phyloP scores from a whole-genome alignment of 2,329 filamentous ascomycete species.

The Phaeosphaeriaceae sp. region DNA sequence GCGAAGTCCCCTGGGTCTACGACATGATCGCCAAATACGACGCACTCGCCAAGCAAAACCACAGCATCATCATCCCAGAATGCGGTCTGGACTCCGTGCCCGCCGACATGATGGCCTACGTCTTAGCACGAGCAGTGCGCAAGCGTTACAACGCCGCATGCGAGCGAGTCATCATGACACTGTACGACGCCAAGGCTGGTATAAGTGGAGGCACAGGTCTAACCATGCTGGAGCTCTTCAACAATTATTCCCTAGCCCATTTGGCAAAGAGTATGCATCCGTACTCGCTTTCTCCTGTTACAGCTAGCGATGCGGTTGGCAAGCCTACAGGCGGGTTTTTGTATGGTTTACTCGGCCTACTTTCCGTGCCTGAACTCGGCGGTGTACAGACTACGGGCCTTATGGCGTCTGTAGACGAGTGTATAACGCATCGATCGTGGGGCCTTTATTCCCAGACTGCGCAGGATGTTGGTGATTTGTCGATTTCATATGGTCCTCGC shows the following conservation, averaged over 20 bases:
- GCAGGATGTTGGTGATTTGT: constrained; percentile 35
- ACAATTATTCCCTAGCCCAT: constrained; percentile 55
- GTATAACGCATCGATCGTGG: constrained; percentile 66
- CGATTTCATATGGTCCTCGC: constrained; percentile 57
- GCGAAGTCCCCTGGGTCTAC: constrained; percentile 68
- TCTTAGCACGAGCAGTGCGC: constrained; percentile 61
- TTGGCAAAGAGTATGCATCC: constrained; percentile 57
- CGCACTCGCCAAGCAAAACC: constrained; percentile 63
- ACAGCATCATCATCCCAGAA: constrained; percentile 66
- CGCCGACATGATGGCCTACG: constrained; percentile 62
- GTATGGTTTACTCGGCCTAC: constrained; percentile 58
- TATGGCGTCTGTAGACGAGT: constrained; percentile 59
- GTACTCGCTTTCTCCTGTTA: constrained; percentile 58
- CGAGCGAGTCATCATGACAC: constrained; percentile 58
- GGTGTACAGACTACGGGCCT: constrained; percentile 63
- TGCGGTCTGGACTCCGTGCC: constrained; percentile 68
- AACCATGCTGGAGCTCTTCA: constrained; percentile 67
- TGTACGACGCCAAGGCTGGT: constrained; percentile 59
- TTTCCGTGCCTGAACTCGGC: constrained; percentile 63
- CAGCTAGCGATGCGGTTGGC: constrained; percentile 45
- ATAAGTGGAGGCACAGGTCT: constrained; percentile 66
- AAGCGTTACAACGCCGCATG: constrained; percentile 58
- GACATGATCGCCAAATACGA: constrained; percentile 68
- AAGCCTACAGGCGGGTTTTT: constrained; percentile 45
- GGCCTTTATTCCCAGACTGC: constrained; percentile 53